A percentile compares a stretch with the other conserved stretches of the same genome.
phyloP scores from a whole-genome alignment of 179 eudicot species.

The Beta macrorhiza region DNA sequence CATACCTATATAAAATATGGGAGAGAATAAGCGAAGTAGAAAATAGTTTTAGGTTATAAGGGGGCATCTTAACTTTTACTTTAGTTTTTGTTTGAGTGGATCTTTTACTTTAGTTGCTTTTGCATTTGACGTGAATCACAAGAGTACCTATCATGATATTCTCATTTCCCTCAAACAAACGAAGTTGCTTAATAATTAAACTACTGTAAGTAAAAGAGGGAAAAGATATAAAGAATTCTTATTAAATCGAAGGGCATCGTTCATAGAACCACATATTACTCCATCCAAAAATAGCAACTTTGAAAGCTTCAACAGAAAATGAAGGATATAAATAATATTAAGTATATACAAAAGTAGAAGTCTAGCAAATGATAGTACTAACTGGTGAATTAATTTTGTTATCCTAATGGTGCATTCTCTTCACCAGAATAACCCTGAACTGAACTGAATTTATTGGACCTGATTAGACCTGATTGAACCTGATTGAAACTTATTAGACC shows the following conservation, averaged over 20 bases:
- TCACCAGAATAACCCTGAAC: no score
- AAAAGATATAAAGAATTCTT: background rate
- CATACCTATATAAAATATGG: background rate
- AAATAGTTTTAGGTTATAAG: background rate
- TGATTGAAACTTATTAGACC: no score
- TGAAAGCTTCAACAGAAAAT: background rate
- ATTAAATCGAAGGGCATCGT: slow-evolving; percentile 19
- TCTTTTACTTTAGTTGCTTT: slow-evolving; percentile 24
- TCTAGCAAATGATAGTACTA: background rate
- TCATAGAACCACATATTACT: slow-evolving; percentile 12
- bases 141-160: background rate
- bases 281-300: slow-evolving; percentile 21
- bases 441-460: no score
- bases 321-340: background rate
- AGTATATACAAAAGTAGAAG: background rate
- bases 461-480: no score
- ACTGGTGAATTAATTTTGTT: no score
- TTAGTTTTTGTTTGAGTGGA: background rate
- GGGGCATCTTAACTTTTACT: slow-evolving; percentile 13
- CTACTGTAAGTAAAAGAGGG: background rate
- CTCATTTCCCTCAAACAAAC: background rate
- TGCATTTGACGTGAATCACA: background rate
- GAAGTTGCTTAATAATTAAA: no score
- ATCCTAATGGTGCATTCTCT: no score
- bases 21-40: background rate